A percentile compares a stretch with the other conserved stretches of the same genome.
Conservation (phyloP, 108 stramenopile species). For the Cylindrotheca closterium region DNA sequence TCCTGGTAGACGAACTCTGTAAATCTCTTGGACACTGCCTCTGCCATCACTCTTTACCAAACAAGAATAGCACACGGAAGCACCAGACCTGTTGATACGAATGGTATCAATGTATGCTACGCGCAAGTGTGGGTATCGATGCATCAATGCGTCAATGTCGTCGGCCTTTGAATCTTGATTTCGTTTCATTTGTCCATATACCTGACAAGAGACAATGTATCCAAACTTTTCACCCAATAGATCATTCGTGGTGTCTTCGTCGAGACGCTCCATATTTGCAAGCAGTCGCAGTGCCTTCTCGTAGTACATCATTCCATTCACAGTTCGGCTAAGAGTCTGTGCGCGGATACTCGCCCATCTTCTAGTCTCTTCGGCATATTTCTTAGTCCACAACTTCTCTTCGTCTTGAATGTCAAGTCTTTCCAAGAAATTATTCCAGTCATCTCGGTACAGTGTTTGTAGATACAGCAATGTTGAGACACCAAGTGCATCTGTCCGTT, state of each 20-base stretch:
- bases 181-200: constrained; percentile 94
- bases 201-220: constrained; percentile 96
- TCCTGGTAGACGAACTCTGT: constrained; percentile 94
- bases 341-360: constrained; percentile 97
- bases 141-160: constrained; percentile 95
- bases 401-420: constrained; percentile 80
- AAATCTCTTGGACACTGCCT: constrained; percentile 87
- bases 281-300: constrained; percentile 95
- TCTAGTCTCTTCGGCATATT: constrained; percentile 82
- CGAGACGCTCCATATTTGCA: constrained; percentile 90
- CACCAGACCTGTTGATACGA: constrained; percentile 80
- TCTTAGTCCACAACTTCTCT: constrained; percentile 91
- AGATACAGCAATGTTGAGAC: constrained; percentile 95
- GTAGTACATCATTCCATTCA: constrained; percentile 98
- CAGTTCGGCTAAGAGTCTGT: constrained; percentile 94
- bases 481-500: constrained; percentile 88
- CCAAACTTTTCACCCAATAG: constrained; percentile 95
- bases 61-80: constrained; percentile 86
- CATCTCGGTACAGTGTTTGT: constrained; percentile 92
- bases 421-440: constrained; percentile 96
- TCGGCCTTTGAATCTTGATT: constrained; percentile 96
- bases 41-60: constrained; percentile 89
- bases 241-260: constrained; percentile 88
- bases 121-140: constrained; percentile 90
- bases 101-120: constrained; percentile 97